Base-by-base conservation (phyloP, 352 stramenopile species). In the Phytophthora sansomeana region DNA sequence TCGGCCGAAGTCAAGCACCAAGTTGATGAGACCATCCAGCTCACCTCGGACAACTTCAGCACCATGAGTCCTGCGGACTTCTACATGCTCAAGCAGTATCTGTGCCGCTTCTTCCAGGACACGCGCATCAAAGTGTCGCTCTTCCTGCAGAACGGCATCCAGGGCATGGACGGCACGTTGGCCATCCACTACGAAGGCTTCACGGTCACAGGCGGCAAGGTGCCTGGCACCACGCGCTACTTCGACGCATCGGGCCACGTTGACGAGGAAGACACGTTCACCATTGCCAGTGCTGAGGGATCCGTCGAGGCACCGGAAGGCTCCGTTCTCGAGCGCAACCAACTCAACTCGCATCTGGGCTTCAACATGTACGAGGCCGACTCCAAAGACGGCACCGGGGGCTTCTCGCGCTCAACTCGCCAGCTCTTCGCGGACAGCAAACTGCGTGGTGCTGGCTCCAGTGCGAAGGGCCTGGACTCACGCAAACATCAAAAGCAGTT, bases 91-190 rank as follows among this genome's bases (percentile, higher is more conserved):
- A 91, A 92, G 60, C 92, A 97, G 66, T 88, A 88, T 26, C 73
- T 98, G 30, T 90, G 83, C 49, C 81, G 84, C 7, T 98, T 98
- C 74, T 96, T 96, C 77, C 87, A 97, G 65, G 90, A 94, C 61
- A 85, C 87, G 8, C 90, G 91, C 53, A 95, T 98, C 68, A 97
- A 97, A 61, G 91, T 98, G 4, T 97, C 87, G 33, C 81, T 98
- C 46, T 97, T 97, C 61, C 65, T 98, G 33, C 90, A 98, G 66
- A 91, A 89, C 44, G 80, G 89, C 44, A 89, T 97, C 50, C 92
- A 98, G 49, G 74, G 78, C 10, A 83, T 80, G 59, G 89, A 97
- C 64, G 91, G 89, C 43, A 96, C 87, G 26, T 68, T 98, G 6
- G 66, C 78, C 9, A 80, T 98, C 35, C 80, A 90, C 52, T 75